These are phyloP conservation scores for Ensete glaucum DNA, from an alignment of 176 grass and related monocot genomes.

Conservation along the genomic window DNA sequence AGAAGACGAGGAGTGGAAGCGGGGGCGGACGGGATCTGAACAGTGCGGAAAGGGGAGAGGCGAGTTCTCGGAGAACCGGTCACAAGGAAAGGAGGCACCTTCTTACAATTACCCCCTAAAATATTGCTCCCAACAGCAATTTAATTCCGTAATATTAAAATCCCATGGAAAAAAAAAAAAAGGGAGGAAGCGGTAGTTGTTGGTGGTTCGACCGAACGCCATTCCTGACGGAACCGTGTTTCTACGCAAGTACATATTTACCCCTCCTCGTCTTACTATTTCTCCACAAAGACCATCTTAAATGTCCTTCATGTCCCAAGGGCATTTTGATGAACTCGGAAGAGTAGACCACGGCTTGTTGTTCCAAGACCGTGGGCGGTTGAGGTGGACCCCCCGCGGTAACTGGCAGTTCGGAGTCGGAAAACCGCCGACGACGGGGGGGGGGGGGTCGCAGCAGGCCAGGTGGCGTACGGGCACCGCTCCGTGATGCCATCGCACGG, in stretches of 20 bases:
- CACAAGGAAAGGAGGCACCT: conserved; percentile 27
- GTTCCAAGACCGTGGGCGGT: background rate
- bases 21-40: conserved; percentile 8
- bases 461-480: background rate
- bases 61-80: conserved; percentile 25
- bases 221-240: conserved; percentile 36
- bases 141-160: conserved; percentile 3
- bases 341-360: background rate
- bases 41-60: conserved; percentile 1
- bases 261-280: background rate
- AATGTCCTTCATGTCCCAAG: background rate
- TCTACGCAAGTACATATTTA: background rate
- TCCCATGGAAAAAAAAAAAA: background rate
- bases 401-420: too few species aligned
- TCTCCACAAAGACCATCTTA: too few species aligned
- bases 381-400: background rate
- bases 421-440: too few species aligned
- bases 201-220: conserved; percentile 51
- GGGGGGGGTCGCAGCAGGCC: too few species aligned
- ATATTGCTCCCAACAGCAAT: background rate
- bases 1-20: conserved; percentile 8
- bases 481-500: background rate
- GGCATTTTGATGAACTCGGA: background rate
- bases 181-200: conserved; percentile 26
- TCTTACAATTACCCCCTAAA: background rate